Percentiles rank a stretch among this genome's conserved stretches.
Conservation (phyloP, 1,284 basidiomycete genomes). For the Tilletia indica region DNA sequence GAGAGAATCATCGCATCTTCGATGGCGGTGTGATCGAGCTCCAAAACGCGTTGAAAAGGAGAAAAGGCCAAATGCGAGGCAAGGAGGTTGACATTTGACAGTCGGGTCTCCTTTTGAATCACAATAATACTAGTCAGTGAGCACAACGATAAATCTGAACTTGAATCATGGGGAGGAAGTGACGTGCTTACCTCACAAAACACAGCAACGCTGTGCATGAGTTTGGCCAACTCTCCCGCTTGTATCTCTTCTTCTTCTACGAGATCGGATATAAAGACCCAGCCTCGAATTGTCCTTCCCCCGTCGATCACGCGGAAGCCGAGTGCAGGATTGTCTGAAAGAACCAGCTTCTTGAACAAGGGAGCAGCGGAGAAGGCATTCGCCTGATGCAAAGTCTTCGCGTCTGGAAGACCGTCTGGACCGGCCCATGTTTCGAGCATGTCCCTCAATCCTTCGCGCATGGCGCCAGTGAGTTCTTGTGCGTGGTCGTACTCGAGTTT, state of each 20-base stretch:
- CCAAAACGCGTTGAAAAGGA: background rate
- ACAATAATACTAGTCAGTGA: background rate
- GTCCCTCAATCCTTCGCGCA: background rate
- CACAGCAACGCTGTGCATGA: slow-evolving; percentile 12
- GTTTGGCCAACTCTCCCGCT: slow-evolving; percentile 3
- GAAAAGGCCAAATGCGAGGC: slow-evolving; percentile 1
- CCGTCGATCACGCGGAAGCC: background rate
- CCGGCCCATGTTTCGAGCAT: background rate
- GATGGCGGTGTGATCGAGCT: slow-evolving; percentile 9
- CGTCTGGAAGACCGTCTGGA: background rate
- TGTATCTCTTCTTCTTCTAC: background rate
- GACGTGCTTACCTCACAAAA: too few species aligned
- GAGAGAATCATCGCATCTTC: background rate
- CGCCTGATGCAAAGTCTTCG: background rate
- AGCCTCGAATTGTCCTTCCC: background rate
- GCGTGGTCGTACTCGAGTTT: slow-evolving; percentile 54
- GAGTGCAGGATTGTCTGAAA: slow-evolving; percentile 3
- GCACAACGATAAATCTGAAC: background rate
- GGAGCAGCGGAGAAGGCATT: background rate
- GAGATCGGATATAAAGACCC: background rate
- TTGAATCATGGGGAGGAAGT: too few species aligned
- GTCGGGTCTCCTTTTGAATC: slow-evolving; percentile 2
- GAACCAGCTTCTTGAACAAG: slow-evolving; percentile 3
- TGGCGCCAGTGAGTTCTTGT: background rate
- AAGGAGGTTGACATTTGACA: slow-evolving; percentile 4